A percentile compares a stretch with the other conserved stretches of the same genome.
These are phyloP conservation scores for Trichoderma harzianum DNA, from an alignment of 2,329 filamentous ascomycete species.

Conservation along the genomic window DNA sequence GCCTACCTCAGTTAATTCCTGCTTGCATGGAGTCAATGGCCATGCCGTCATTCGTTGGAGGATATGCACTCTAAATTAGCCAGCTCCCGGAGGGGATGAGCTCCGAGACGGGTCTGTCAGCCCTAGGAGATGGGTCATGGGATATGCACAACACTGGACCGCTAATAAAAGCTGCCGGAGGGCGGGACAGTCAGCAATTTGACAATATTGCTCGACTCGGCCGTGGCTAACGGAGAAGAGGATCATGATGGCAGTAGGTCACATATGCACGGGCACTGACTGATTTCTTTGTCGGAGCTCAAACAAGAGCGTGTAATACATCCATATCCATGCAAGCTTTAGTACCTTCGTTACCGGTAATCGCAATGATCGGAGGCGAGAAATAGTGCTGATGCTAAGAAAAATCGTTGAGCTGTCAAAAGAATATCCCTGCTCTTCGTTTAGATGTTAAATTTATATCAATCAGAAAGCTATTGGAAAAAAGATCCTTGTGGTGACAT, in stretches of 20 bases:
- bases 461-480: neutral
- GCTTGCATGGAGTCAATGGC: neutral
- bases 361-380: neutral
- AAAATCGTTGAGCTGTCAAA: neutral
- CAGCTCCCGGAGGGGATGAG: neutral
- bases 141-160: conserved; percentile 2
- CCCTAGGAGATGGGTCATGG: neutral
- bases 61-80: neutral
- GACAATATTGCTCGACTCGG: neutral
- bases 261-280: neutral
- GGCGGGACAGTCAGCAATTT: neutral
- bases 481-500: neutral
- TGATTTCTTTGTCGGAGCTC: neutral
- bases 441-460: neutral
- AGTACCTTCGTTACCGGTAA: neutral
- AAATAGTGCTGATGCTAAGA: neutral
- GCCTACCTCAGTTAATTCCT: neutral
- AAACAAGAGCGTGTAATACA: neutral
- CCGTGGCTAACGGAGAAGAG: neutral
- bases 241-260: neutral
- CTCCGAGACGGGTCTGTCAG: neutral
- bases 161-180: neutral
- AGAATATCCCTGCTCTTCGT: neutral
- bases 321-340: neutral
- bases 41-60: neutral